A percentile compares a stretch with the other conserved stretches of the same genome.
Evolutionary conservation across 2,329 filamentous ascomycete genomes (phyloP).

Genomic region (Fonsecaea nubica): DNA sequence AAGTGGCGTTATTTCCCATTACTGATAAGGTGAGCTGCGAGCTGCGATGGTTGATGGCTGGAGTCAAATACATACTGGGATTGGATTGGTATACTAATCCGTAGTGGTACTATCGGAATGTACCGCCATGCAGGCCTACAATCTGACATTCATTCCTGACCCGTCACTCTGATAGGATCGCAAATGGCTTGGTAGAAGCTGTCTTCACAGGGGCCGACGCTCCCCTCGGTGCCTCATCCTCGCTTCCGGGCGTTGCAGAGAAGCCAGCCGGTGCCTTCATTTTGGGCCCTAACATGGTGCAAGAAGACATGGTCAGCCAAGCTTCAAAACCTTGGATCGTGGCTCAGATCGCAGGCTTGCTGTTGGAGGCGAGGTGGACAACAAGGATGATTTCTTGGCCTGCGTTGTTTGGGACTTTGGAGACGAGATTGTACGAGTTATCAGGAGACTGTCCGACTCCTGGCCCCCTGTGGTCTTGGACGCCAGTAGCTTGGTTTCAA

Average conservation of each 20-base stretch:
- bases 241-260: not conserved
- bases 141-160: not conserved
- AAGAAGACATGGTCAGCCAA: slow-evolving; percentile 15
- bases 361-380: slow-evolving; percentile 14
- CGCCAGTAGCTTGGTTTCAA: not conserved
- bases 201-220: too few relatives aligned
- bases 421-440: not conserved
- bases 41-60: not conserved
- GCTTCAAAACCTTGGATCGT: slow-evolving; percentile 30
- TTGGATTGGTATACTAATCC: not conserved
- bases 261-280: not conserved
- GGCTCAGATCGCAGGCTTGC: slow-evolving; percentile 12
- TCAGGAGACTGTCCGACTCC: not conserved
- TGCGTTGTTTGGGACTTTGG: not conserved
- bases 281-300: not conserved
- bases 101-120: not conserved
- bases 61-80: not conserved
- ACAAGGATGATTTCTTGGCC: slow-evolving; percentile 8
- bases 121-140: not conserved
- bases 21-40: slow-evolving; percentile 6
- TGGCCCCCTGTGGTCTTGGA: not conserved
- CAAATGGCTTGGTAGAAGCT: not conserved
- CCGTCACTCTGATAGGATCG: not conserved
- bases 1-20: not conserved
- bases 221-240: not conserved